phyloP scores from a whole-genome alignment of 352 stramenopile genomes.

The Achlya hypogyna region DNA sequence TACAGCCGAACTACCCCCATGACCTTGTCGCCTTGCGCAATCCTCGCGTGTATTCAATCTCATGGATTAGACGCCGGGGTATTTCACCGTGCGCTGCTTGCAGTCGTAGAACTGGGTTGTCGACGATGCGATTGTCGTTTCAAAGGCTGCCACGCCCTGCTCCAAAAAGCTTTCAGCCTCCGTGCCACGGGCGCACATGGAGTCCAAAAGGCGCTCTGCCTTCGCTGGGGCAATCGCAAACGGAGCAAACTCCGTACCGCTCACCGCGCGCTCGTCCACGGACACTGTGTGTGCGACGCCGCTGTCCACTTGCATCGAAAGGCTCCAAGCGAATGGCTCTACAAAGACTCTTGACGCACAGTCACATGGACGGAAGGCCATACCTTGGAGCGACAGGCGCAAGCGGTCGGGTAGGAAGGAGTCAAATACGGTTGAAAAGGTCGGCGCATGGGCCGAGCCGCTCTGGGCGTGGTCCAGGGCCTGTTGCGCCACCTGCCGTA shows the following conservation, averaged over 20 bases:
- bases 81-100: neutral
- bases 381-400: neutral
- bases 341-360: neutral
- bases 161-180: neutral
- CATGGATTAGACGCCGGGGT: too few relatives aligned
- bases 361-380: neutral
- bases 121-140: neutral
- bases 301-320: neutral
- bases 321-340: neutral
- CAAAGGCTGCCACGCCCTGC: neutral
- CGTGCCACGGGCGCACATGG: neutral
- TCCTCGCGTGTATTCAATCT: too few relatives aligned
- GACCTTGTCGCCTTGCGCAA: too few relatives aligned
- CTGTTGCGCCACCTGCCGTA: neutral
- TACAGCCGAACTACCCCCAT: too few relatives aligned
- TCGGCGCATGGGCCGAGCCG: neutral
- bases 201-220: neutral
- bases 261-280: neutral
- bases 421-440: neutral
- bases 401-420: neutral
- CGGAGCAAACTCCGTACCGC: neutral
- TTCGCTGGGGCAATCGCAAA: neutral
- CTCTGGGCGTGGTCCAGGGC: neutral
- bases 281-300: neutral
- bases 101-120: neutral